Conservation (phyloP, 2,329 filamentous ascomycete species). For the Sporothrix curviconia region DNA sequence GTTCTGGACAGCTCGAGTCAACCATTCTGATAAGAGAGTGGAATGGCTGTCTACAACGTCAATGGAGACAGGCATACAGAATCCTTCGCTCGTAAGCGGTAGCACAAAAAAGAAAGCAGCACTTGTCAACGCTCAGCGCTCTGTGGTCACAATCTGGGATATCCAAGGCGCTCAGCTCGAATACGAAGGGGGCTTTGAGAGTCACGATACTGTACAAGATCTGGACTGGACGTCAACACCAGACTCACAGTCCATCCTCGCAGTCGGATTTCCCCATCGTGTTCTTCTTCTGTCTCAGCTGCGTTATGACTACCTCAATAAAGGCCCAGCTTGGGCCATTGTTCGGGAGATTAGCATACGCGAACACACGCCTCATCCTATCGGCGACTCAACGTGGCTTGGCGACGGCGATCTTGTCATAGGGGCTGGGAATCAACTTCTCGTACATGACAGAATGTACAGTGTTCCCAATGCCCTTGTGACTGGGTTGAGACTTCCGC, state of each 20-base stretch:
- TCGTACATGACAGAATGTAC: constrained; percentile 74
- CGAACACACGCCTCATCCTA: constrained; percentile 78
- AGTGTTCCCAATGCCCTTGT: constrained; percentile 55
- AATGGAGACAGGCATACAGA: constrained; percentile 68
- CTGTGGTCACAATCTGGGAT: constrained; percentile 84
- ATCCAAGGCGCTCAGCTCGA: constrained; percentile 74
- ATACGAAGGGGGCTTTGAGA: constrained; percentile 67
- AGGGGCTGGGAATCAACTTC: constrained; percentile 84
- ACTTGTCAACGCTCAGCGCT: constrained; percentile 66
- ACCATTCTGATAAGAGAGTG: constrained; percentile 51
- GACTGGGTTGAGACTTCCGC: constrained; percentile 42
- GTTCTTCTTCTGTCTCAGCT: constrained; percentile 79
- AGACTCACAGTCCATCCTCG: constrained; percentile 79
- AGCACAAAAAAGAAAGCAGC: constrained; percentile 84
- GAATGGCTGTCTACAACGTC: constrained; percentile 79
- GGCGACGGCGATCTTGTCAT: constrained; percentile 78
- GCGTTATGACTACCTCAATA: constrained; percentile 85
- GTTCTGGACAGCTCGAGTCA: constrained; percentile 78
- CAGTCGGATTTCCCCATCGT: constrained; percentile 85
- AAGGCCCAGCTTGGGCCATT: constrained; percentile 81
- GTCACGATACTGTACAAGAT: constrained; percentile 70
- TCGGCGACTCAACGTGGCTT: constrained; percentile 90
- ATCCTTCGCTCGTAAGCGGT: constrained; percentile 73
- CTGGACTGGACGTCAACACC: constrained; percentile 92
- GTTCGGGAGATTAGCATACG: constrained; percentile 77